Evolutionary conservation across 805 yeast species (phyloP).

Genomic region (Spathaspora girioi): DNA sequence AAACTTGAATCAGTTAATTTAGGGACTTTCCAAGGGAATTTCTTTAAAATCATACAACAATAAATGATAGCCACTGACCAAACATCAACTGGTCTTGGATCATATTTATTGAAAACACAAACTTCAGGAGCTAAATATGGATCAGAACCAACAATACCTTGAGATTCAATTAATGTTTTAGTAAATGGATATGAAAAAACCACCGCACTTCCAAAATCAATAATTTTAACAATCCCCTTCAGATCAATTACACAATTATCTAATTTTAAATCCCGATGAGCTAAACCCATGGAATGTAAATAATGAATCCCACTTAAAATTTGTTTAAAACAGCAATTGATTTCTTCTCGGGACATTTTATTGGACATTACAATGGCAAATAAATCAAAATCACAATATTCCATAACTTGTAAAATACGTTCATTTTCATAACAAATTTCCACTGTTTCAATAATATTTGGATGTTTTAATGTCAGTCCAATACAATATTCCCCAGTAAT

Average conservation of each 20-base stretch:
- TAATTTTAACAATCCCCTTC: conserved; percentile 71
- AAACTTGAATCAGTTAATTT: conserved; percentile 66
- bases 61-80: conserved; percentile 85
- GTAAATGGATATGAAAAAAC: conserved; percentile 77
- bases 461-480: conserved; percentile 78
- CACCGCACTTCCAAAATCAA: conserved; percentile 83
- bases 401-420: conserved; percentile 88
- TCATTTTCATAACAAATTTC: conserved; percentile 70
- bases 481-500: conserved; percentile 88
- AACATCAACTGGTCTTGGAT: conserved; percentile 75
- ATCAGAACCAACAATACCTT: conserved; percentile 81
- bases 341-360: conserved; percentile 74
- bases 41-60: conserved; percentile 81
- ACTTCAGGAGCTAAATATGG: conserved; percentile 88
- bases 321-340: conserved; percentile 78
- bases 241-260: conserved; percentile 79
- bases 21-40: conserved; percentile 89
- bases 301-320: conserved; percentile 68
- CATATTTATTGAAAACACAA: conserved; percentile 52
- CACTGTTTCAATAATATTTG: conserved; percentile 73
- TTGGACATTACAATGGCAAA: conserved; percentile 88
- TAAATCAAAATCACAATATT: conserved; percentile 83
- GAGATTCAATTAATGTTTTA: conserved; percentile 54
- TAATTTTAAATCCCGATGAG: conserved; percentile 78
- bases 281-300: conserved; percentile 72